Evolutionary conservation across 768 basidiomycete species (phyloP), one percentile per base, ranked within the genome.

Genomic region (Tylopilus cervinicoccineus): DNA sequence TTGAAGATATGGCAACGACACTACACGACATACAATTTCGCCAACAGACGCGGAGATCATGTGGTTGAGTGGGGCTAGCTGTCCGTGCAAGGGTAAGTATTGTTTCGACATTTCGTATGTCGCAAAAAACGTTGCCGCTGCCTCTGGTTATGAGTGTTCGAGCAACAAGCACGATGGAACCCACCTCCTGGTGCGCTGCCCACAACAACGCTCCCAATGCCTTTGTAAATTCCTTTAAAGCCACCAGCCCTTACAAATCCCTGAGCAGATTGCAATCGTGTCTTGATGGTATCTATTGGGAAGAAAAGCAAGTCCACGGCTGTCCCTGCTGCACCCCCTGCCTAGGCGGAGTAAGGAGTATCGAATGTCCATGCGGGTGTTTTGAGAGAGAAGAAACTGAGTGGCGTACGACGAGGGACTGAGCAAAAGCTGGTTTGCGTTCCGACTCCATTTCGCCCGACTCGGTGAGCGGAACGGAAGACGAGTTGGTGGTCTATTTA

Each of bases 281-380:
- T 98, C 71, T 99, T 99, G 64, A 98, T 70, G 1, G 95, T 96
- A 71, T 99, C 95, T 48, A 99, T 83, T 2, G 95, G 95, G 67
- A 93, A 99, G 73, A 99, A 94, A 19, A 96, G 78, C 38, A 97
- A 78, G 70, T 99, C 95, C 16, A 97, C 95, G 2, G 92, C 78
- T 8, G 91, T 87, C 23, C 95, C 95, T 27, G 96, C 92, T n/a
- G 85, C 66, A 19, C 88, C 94, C 22, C 95, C 93, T 36, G 90
- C 86, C 88, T 93, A 57, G 26, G 50, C 45, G 40, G 23, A 38
- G 32, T n/a, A 38, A 48, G 41, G 41, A 47, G 34, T 32, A 29
- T 55, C 23, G 22, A 45, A 51, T 48, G 51, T 53, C 51, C 47
- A 47, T 52, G 51, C n/a, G 33, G 34, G 22, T 17, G 40, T 45